These are phyloP conservation scores for Aegle marmelos DNA, from an alignment of 345 rosid species.

Conservation along the genomic window DNA sequence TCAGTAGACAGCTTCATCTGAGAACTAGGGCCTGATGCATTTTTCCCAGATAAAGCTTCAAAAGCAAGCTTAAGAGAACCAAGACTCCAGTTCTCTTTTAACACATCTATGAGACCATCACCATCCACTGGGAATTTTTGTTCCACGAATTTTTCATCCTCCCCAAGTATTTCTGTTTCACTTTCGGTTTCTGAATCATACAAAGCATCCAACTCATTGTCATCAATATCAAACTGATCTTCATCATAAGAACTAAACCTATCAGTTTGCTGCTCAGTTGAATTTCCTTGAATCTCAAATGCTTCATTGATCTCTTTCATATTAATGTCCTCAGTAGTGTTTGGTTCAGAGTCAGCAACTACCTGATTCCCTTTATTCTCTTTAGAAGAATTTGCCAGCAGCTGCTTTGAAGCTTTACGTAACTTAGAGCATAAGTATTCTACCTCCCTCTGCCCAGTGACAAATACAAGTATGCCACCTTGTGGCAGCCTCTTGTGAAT, in stretches of 20 bases:
- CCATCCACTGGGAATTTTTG: slow-evolving; percentile 27
- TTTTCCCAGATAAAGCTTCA: slow-evolving; percentile 56
- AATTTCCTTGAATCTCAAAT: slow-evolving; percentile 39
- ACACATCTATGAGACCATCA: slow-evolving; percentile 21
- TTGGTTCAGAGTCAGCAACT: slow-evolving; percentile 29
- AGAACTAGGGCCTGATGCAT: slow-evolving; percentile 19
- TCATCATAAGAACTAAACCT: slow-evolving; percentile 54
- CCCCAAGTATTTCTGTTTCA: slow-evolving; percentile 54
- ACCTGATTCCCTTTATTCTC: slow-evolving; percentile 28
- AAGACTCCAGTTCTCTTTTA: slow-evolving; percentile 43
- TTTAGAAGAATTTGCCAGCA: slow-evolving; percentile 26
- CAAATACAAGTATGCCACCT: slow-evolving; percentile 91
- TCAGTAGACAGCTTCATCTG: slow-evolving; percentile 13
- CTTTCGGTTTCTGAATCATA: slow-evolving; percentile 58
- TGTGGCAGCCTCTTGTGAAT: slow-evolving; percentile 82
- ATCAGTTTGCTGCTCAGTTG: slow-evolving; percentile 38
- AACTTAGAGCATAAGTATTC: slow-evolving; percentile 71
- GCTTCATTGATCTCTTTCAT: slow-evolving; percentile 83
- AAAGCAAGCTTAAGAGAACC: slow-evolving; percentile 73
- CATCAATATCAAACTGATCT: slow-evolving; percentile 40
- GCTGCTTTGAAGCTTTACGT: slow-evolving; percentile 53
- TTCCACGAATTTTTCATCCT: slow-evolving; percentile 26
- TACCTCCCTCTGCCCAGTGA: slow-evolving; percentile 95
- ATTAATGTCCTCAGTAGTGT: slow-evolving; percentile 40
- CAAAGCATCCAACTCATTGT: slow-evolving; percentile 47